These are phyloP conservation scores for Globisporangium nagaii DNA, from an alignment of 352 stramenopile genomes.

Conservation along the genomic window DNA sequence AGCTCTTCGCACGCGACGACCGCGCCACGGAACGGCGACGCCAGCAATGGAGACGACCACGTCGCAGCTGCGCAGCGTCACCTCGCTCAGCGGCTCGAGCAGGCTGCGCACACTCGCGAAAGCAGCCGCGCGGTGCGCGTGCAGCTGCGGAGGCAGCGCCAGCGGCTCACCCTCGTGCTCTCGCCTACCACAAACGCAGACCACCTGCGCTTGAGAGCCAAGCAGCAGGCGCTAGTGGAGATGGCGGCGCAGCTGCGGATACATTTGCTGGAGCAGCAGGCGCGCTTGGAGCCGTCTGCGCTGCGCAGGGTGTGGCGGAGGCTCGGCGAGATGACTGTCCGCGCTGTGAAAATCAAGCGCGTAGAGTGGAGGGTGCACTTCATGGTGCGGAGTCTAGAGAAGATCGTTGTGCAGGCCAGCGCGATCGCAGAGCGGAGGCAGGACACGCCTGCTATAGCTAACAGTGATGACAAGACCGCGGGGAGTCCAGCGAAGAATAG, in stretches of 20 bases:
- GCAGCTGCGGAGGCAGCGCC: conserved; percentile 1
- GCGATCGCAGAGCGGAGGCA: neutral
- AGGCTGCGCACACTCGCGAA: neutral
- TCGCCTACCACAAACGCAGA: neutral
- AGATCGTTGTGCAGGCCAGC: neutral
- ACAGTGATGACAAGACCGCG: neutral
- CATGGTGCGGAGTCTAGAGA: neutral
- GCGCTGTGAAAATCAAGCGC: neutral
- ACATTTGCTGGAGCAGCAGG: neutral
- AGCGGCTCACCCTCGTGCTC: neutral
- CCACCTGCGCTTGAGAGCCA: neutral
- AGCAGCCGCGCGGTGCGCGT: neutral
- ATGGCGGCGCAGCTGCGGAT: conserved; percentile 5
- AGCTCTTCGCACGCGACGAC: no score
- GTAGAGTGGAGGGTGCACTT: neutral
- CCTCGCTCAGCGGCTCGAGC: neutral
- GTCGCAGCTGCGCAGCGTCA: neutral
- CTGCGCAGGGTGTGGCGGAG: neutral
- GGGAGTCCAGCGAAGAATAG: neutral
- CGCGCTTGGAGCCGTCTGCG: neutral
- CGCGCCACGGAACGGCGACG: no score
- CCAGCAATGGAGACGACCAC: neutral
- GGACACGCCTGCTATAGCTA: neutral
- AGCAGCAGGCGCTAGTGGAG: neutral
- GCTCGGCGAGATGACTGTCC: neutral